Evolutionary conservation across 805 yeast genomes (phyloP).

Genomic region (Yarrowia keelungensis): DNA sequence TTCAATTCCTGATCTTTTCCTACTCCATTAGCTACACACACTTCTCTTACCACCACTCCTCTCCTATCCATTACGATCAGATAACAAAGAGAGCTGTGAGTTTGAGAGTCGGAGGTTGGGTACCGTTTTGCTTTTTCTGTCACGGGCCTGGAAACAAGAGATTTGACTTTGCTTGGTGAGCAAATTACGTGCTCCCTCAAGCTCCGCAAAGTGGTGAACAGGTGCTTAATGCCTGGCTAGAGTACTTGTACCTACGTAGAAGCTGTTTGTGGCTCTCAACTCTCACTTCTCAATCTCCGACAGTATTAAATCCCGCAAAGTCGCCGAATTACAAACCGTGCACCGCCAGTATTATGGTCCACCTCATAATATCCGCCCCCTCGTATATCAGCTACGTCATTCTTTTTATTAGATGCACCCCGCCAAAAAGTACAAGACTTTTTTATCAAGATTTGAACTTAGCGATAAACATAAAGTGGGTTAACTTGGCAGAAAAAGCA

Average conservation of each 20-base stretch:
- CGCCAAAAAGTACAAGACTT: background rate
- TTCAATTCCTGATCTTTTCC: too few relatives aligned
- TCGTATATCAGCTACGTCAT: constrained; percentile 3
- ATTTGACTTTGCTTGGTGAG: background rate
- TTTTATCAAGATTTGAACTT: background rate
- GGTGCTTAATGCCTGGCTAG: too few relatives aligned
- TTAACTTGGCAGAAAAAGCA: background rate
- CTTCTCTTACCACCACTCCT: too few relatives aligned
- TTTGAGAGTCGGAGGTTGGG: background rate
- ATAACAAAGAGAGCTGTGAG: background rate
- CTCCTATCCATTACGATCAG: too few relatives aligned
- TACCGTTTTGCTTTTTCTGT: background rate
- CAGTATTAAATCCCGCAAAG: too few relatives aligned
- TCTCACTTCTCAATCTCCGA: too few relatives aligned
- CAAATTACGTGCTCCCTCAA: background rate
- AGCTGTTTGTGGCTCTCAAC: too few relatives aligned
- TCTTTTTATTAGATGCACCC: constrained; percentile 3
- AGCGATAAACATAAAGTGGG: constrained; percentile 6
- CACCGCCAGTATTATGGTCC: background rate
- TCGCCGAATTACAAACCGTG: background rate
- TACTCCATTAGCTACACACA: too few relatives aligned
- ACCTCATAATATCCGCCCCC: background rate
- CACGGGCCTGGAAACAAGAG: background rate
- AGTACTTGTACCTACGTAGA: too few relatives aligned
- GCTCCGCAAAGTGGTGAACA: too few relatives aligned